Conservation (phyloP, 2,329 filamentous ascomycete genomes). For the Trematosphaeria pertusa region DNA sequence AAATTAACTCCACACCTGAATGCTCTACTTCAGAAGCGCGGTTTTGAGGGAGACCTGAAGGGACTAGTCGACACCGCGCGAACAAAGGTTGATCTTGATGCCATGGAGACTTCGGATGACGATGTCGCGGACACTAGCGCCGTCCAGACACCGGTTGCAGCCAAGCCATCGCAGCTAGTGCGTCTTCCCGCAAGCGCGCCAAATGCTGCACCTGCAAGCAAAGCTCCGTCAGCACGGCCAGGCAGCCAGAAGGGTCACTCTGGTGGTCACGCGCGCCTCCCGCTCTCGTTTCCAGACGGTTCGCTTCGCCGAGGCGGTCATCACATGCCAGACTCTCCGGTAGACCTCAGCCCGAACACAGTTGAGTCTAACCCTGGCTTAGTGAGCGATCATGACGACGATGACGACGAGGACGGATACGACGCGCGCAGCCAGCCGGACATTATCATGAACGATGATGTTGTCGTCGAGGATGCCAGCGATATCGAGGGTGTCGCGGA, state of each 20-base stretch:
- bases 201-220: conserved; percentile 32
- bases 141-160: conserved; percentile 36
- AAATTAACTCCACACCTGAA: conserved; percentile 52
- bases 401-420: conserved; percentile 53
- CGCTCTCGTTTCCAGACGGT: conserved; percentile 38
- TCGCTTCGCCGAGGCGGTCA: conserved; percentile 33
- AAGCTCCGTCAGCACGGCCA: conserved; percentile 37
- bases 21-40: conserved; percentile 48
- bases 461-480: conserved; percentile 48
- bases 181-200: conserved; percentile 39
- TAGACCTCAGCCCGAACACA: conserved; percentile 55
- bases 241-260: conserved; percentile 43
- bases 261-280: conserved; percentile 36
- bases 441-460: conserved; percentile 41
- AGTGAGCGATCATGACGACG: conserved; percentile 59
- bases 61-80: conserved; percentile 45
- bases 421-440: conserved; percentile 46
- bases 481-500: conserved; percentile 47
- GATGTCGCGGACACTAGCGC: conserved; percentile 39
- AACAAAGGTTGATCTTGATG: conserved; percentile 45
- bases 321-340: conserved; percentile 42
- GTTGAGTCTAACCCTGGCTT: conserved; percentile 58
- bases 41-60: conserved; percentile 50
- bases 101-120: conserved; percentile 46
- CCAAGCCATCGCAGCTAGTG: conserved; percentile 38